These are phyloP conservation scores for Sisymbrium altissimum DNA, from an alignment of 345 rosid genomes.

Conservation along the genomic window DNA sequence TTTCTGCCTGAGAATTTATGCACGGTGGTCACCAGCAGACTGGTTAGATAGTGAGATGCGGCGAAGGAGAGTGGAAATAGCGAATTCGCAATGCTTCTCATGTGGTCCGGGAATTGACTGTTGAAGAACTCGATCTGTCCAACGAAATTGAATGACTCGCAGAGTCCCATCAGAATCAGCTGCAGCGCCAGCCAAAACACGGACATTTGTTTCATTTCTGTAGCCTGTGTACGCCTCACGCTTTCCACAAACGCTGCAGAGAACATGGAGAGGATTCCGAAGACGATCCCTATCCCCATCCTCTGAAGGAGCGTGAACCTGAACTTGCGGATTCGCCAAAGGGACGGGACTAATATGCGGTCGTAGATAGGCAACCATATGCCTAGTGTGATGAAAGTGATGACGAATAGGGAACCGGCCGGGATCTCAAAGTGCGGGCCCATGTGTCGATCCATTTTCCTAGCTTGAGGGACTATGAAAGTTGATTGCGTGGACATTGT, in stretches of 20 bases:
- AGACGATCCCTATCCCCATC: slow-evolving; percentile 48
- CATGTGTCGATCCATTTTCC: slow-evolving; percentile 55
- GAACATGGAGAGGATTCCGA: slow-evolving; percentile 49
- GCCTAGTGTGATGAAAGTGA: slow-evolving; percentile 47
- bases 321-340: slow-evolving; percentile 36
- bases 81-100: slow-evolving; percentile 58
- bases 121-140: slow-evolving; percentile 68
- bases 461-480: slow-evolving; percentile 49
- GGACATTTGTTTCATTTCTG: slow-evolving; percentile 30
- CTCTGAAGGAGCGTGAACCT: slow-evolving; percentile 59
- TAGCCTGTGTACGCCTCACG: slow-evolving; percentile 35
- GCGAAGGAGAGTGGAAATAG: slow-evolving; percentile 43
- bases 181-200: slow-evolving; percentile 54
- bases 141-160: slow-evolving; percentile 51
- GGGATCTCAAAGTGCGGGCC: slow-evolving; percentile 60
- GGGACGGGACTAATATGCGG: slow-evolving; percentile 42
- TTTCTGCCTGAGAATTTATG: slow-evolving; percentile 39
- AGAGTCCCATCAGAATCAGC: slow-evolving; percentile 45
- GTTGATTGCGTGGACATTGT: slow-evolving; percentile 47
- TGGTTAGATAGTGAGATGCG: slow-evolving; percentile 38
- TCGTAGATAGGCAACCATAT: slow-evolving; percentile 71
- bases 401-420: slow-evolving; percentile 39
- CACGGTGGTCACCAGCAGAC: slow-evolving; percentile 37
- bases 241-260: slow-evolving; percentile 49
- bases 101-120: slow-evolving; percentile 56